Evolutionary conservation across 345 rosid genomes (phyloP), one percentile per base, ranked within the genome.

Genomic region (Acer saccharum): DNA sequence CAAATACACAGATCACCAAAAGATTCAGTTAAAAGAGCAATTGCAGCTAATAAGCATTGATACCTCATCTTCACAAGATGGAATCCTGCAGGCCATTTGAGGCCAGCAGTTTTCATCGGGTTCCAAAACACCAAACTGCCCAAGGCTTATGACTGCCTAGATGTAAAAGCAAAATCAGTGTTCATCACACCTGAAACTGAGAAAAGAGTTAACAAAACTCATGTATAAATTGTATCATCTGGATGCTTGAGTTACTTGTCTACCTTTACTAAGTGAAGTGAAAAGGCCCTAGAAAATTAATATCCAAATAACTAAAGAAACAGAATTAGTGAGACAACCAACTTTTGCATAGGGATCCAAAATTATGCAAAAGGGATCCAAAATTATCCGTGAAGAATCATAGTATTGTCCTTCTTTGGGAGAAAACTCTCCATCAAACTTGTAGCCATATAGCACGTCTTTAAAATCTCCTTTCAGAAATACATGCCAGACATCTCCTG

Each of bases 281-380:
- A 58, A 44, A 29, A 44, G 12, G 48, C 62, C 21, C 11, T 7
- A 52, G 2, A 25, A 58, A 72, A 58, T 32, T 18, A 69, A 48
- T 16, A 69, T 65, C 29, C 29, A 52, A 52, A 29, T 61, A 11
- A 54, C 41, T 55, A 68, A 66, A 29, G 20, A 7, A 76, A 35
- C 64, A 41, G 8, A 41, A 41, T 41, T 41, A 41, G 44, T 41
- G 44, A 7, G 32, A 2, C 44, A 57, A 81, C 80, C 75, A 25
- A 95, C 99, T 87, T 93, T 95, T 63, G 93, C 98, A 68, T 93
- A 95, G 70, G 99, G 99, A 87, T 95, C 99, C 90, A 93, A 79
- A 10, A 95, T 76, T 35, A 92, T 86, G 29, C 29, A 27, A 27
- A 27, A 27, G 29, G 29, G 29, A 27, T 29, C 32, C 32, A 29